phyloP scores from a whole-genome alignment of 768 basidiomycete species.

The Tremella mesenterica region DNA sequence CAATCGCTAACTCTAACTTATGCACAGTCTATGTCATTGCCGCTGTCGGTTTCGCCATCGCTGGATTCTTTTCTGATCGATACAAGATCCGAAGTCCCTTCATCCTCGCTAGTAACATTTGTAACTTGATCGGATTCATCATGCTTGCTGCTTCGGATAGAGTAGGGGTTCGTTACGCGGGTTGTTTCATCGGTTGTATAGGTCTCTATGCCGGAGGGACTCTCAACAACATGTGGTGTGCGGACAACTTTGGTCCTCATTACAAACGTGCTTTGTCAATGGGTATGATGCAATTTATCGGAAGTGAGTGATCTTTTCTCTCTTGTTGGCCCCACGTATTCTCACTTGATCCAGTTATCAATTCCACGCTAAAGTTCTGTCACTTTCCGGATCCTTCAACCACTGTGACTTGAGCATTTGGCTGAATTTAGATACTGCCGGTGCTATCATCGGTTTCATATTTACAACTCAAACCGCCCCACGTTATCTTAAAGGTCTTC shows the following conservation, averaged over 20 bases:
- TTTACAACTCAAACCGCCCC: constrained; percentile 10
- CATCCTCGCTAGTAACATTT: not conserved
- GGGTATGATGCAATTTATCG: constrained; percentile 7
- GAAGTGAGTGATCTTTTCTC: constrained; percentile 2
- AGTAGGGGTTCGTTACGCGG: constrained; percentile 9
- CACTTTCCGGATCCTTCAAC: too few relatives aligned
- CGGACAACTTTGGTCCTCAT: constrained; percentile 10
- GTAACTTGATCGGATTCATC: constrained; percentile 6
- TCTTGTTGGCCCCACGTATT: not conserved
- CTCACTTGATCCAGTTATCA: not conserved
- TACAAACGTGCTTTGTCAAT: constrained; percentile 11
- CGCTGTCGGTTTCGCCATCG: constrained; percentile 17
- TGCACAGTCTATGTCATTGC: constrained; percentile 33
- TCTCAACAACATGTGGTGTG: constrained; percentile 7
- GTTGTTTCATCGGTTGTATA: constrained; percentile 3
- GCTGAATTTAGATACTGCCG: constrained; percentile 6
- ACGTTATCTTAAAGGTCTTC: constrained; percentile 8
- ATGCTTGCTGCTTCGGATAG: constrained; percentile 3
- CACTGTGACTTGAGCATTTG: too few relatives aligned
- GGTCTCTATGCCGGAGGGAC: constrained; percentile 6
- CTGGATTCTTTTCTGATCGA: constrained; percentile 7
- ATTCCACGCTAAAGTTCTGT: too few relatives aligned
- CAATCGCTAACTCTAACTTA: too few relatives aligned
- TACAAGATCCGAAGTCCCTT: constrained; percentile 7
- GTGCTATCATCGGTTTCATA: constrained; percentile 17